Evolutionary conservation across 495 filamentous ascomycete genomes (phyloP).

Genomic region (Daldinia bambusicola): DNA sequence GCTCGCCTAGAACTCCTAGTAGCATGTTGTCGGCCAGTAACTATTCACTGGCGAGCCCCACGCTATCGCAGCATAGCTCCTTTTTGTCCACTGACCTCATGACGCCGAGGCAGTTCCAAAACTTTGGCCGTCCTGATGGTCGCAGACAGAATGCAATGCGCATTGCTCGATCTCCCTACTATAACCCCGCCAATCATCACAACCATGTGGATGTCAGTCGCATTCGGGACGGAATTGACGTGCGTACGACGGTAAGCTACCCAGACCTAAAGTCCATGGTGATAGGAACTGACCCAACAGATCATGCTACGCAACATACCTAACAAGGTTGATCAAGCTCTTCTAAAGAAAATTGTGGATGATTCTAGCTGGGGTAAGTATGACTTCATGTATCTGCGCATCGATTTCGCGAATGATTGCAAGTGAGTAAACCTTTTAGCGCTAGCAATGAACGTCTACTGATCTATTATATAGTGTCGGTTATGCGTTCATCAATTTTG

Average conservation of each 20-base stretch:
- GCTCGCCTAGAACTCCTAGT: conserved; percentile 48
- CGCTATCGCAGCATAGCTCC: conserved; percentile 39
- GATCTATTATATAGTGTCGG: conserved; percentile 74
- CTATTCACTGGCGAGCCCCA: conserved; percentile 50
- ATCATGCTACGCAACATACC: conserved; percentile 98
- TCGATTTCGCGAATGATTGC: conserved; percentile 90
- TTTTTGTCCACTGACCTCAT: conserved; percentile 34
- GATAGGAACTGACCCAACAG: conserved; percentile 54
- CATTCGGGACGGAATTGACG: conserved; percentile 73
- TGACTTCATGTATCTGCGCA: conserved; percentile 95
- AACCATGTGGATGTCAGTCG: conserved; percentile 73
- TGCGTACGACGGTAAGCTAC: conserved; percentile 74
- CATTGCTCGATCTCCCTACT: conserved; percentile 52
- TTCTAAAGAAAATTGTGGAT: conserved; percentile 82
- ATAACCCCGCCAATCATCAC: conserved; percentile 62
- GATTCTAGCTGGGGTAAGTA: conserved; percentile 81
- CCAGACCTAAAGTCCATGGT: conserved; percentile 5
- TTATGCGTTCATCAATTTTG: conserved; percentile 98
- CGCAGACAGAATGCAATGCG: conserved; percentile 58
- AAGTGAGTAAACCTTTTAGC: conserved; percentile 68
- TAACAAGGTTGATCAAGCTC: conserved; percentile 84
- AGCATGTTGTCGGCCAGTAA: conserved; percentile 44
- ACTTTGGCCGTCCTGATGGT: conserved; percentile 42
- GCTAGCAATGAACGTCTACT: conserved; percentile 37
- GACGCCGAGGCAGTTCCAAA: conserved; percentile 45